Base-by-base conservation (phyloP, 1,139 yeast species). In the Sugiyamaella grinbergsii region DNA sequence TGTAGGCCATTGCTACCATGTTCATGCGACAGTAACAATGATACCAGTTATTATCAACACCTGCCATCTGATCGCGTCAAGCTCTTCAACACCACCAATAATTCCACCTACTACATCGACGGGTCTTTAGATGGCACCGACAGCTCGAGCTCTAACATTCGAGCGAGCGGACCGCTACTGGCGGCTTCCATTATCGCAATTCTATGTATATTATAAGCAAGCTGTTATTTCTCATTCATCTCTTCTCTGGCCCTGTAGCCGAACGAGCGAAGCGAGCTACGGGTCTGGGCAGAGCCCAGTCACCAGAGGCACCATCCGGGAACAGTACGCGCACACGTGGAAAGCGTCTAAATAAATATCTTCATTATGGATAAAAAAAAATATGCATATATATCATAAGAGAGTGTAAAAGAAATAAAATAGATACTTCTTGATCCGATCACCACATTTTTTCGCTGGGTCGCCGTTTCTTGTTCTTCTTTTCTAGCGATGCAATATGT, bases 401-500 rank as follows among this genome's bases (percentile, higher is more conserved):
- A 11, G 33, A 34, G 34, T 22, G 13, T 43, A 32, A 13, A 13
- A 33, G 20, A 33, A 15, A 15, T 8, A 16, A 38, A 39, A 42
- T 42, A 34, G 32, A 42, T 32, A 49, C 28, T 16, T 16, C 32
- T 29, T 29, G 15, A 7, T 10, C 18, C 13, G 3, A 16, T 54
- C 58, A 68, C 73, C 71, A 71, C 68, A 67, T 60, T 54, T 67
- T 70, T 53, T 69, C 72, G 52, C 64, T 58, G 26, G 62, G 62
- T 63, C 68, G 70, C 48, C 68, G 71, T 63, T 66, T 69, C 53
- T 64, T 65, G 58, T 69, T 71, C 58, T 68, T 70, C 74, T 83
- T 86, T 65, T 91, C 97, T 59, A 89, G 78, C 48, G 94, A 86
- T 13, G 97, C 96, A 70, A 91, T 91, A 68, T 91, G 98, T 0